Base-by-base conservation (phyloP, 371 early-diverging fungal species). In the Mortierella sp. region DNA sequence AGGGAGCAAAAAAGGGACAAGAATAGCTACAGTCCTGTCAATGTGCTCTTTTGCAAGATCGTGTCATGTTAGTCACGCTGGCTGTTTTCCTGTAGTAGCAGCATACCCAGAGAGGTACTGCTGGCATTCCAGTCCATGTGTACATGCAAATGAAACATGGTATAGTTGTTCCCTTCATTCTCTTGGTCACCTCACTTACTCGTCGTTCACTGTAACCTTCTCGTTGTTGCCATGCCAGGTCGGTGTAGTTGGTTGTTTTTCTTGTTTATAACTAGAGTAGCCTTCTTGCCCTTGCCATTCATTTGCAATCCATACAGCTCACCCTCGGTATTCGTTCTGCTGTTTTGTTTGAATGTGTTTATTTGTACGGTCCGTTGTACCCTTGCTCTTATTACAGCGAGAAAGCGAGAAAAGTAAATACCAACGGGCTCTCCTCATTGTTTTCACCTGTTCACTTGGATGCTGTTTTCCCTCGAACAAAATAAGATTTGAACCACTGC, bases 401-500 rank as follows among this genome's bases (percentile, higher is more conserved):
- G 43, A 46, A 13, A 46, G 48, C 8, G 43, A 43, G 43, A 43
- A 46, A 46, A 46, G 48, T 46, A 46, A 43, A 46, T 46, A 13
- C 48, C 1, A 46, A 21, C 9, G 64, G 64, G 64, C 64, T 64
- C 64, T 34, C 21, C 6, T 11, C 59, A 14, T 31, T 10, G 31
- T 59, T 31, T 31, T 24, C 21, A 50, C 50, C n/a, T 54, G 6
- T 34, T 53, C 53, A 13, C 31, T 64, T 37, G 21, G 21, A 19
- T 64, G 8, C 34, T 19, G 21, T 21, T 64, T 64, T 64, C 34
- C 19, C 64, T 46, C 13, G 34, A 64, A 19, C 0, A 19, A 64
- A 64, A 64, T 64, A 64, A 64, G 64, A 64, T 64, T 64, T 64
- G 21, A 31, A 64, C 64, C 64, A 64, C 37, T 64, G 59, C 31